Evolutionary conservation across 805 yeast species (phyloP), one percentile per base, ranked within the genome.

Genomic region (Candida ficus): DNA sequence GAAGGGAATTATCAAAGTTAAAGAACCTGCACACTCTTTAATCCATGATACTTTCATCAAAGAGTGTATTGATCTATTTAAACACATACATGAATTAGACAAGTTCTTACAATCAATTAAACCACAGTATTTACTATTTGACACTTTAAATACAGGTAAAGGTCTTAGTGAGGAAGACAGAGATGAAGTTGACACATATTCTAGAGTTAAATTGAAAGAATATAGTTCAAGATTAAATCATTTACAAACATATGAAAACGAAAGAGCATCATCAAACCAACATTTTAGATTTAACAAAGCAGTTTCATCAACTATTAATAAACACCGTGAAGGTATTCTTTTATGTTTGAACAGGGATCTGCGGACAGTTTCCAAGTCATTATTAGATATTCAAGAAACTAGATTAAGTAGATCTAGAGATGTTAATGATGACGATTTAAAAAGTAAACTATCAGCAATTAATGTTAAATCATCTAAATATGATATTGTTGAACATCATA

Each of bases 121-220:
- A 27, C 44, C 59, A 0, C 47, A 54, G 22, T 68, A 66, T 37
- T 39, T 57, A 20, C 37, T 52, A 8, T 44, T 50, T 6, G 49
- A 48, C 17, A 33, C 29, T 8, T 19, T 35, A 0, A 34, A 42
- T 45, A 35, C 50, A 47, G 35, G 38, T 38, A 34, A 56, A 38
- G 37, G 38, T 41, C 63, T 75, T 56, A 50, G 70, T 20, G 66
- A 68, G 23, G 65, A 60, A 9, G 80, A 77, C 29, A 74, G 77
- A 49, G 76, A 76, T 44, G 66, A 68, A 28, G 67, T 79, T 18
- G 84, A 78, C 47, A 71, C 75, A 35, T 78, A 76, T 43, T 65
- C 76, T 32, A 68, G 76, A 42, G 50, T 70, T 19, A 73, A 75
- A 52, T 49, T 78, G 34, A 80, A 75, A 47, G 68, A 69, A 42